These are phyloP conservation scores for Xylaria sp. DNA, from an alignment of 2,329 filamentous ascomycete species.

Conservation along the genomic window DNA sequence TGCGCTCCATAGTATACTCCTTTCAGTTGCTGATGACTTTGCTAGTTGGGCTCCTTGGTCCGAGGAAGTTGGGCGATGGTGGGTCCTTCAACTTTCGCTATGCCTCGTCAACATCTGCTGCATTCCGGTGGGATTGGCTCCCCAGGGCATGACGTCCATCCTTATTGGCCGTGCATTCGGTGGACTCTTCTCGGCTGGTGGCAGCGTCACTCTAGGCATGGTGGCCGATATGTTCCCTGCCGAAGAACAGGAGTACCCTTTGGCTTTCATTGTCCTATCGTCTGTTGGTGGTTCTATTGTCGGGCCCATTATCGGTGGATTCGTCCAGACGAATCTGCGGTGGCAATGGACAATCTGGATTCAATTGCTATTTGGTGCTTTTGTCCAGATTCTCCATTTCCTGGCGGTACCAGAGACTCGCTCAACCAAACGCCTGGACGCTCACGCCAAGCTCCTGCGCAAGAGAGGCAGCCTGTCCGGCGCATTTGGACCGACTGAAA, in stretches of 20 bases:
- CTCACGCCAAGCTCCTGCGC: conserved; percentile 51
- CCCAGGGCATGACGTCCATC: conserved; percentile 36
- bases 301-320: conserved; percentile 50
- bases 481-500: conserved; percentile 44
- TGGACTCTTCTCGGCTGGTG: conserved; percentile 58
- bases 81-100: conserved; percentile 45
- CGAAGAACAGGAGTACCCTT: conserved; percentile 52
- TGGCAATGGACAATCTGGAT: conserved; percentile 62
- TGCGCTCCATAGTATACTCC: background rate
- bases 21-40: background rate
- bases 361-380: conserved; percentile 51
- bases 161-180: conserved; percentile 40
- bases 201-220: conserved; percentile 60
- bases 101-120: conserved; percentile 52
- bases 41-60: conserved; percentile 49
- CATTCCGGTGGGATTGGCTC: conserved; percentile 40
- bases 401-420: conserved; percentile 55
- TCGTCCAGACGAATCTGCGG: conserved; percentile 40
- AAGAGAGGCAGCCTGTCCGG: conserved; percentile 40
- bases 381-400: conserved; percentile 48
- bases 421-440: conserved; percentile 51
- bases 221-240: conserved; percentile 58
- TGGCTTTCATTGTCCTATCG: conserved; percentile 55
- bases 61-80: conserved; percentile 49
- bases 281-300: conserved; percentile 51